Evolutionary conservation across 345 rosid genomes (phyloP).

Genomic region (Murraya paniculata): DNA sequence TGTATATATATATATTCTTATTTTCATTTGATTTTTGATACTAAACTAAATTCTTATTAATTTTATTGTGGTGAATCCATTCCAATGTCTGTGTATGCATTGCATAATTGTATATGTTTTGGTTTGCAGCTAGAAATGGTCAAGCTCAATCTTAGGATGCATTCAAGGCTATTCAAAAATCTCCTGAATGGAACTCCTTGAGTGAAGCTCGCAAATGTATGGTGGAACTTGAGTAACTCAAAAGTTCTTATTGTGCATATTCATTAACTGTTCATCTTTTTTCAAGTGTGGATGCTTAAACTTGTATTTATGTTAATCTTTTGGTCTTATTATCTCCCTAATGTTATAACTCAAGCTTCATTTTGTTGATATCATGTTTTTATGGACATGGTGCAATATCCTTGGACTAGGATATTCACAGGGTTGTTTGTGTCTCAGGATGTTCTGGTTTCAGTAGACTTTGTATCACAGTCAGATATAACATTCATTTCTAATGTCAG

Average conservation of each 20-base stretch:
- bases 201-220: constrained; percentile 69
- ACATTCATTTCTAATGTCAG: background rate
- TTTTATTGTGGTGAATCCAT: no score
- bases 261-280: background rate
- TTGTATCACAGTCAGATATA: background rate
- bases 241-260: background rate
- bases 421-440: no score
- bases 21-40: background rate
- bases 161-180: constrained; percentile 62
- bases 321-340: no score
- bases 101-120: background rate
- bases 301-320: background rate
- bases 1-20: no score
- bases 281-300: background rate
- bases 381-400: background rate
- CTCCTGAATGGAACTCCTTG: constrained; percentile 57
- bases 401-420: background rate
- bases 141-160: constrained; percentile 70
- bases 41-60: no score
- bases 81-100: no score
- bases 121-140: constrained; percentile 70
- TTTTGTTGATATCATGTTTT: background rate
- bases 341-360: background rate
- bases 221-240: constrained; percentile 54
- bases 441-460: background rate